Percentiles rank a stretch among this genome's conserved stretches.
Conservation (phyloP, 164 flowering plant genomes). For the Nymphaea colorata region DNA sequence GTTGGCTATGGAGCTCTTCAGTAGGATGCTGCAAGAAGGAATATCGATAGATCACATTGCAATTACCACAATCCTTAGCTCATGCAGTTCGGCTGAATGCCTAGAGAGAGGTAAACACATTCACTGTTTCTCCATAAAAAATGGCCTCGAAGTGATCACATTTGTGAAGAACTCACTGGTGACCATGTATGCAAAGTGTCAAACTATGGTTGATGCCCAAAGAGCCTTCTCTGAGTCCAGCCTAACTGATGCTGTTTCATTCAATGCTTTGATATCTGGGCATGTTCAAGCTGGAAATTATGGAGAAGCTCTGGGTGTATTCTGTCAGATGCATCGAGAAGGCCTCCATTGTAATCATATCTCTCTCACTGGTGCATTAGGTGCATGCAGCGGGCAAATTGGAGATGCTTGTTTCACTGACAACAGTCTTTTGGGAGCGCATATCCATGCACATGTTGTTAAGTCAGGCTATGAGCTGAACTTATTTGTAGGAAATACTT, state of each 20-base stretch:
- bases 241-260: slow-evolving; percentile 13
- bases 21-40: slow-evolving; percentile 8
- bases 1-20: slow-evolving; percentile 4
- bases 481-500: slow-evolving; percentile 12
- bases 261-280: slow-evolving; percentile 12
- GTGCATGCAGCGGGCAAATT: slow-evolving; percentile 9
- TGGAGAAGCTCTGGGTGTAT: slow-evolving; percentile 8
- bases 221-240: slow-evolving; percentile 6
- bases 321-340: slow-evolving; percentile 11
- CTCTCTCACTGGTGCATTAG: slow-evolving; percentile 11
- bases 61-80: slow-evolving; percentile 6
- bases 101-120: slow-evolving; percentile 8
- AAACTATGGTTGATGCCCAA: slow-evolving; percentile 5
- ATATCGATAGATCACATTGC: slow-evolving; percentile 7
- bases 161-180: slow-evolving; percentile 11
- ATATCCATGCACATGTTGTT: slow-evolving; percentile 9
- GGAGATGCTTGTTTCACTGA: not conserved
- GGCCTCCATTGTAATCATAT: slow-evolving; percentile 10
- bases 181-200: slow-evolving; percentile 15
- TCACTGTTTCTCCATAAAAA: slow-evolving; percentile 10
- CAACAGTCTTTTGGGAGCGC: slow-evolving; percentile 5
- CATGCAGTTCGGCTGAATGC: slow-evolving; percentile 7
- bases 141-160: slow-evolving; percentile 5
- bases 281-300: slow-evolving; percentile 11
- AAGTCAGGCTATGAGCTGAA: slow-evolving; percentile 11